Conservation (phyloP, 352 stramenopile species). For the Globisporangium rhizosaccharum region DNA sequence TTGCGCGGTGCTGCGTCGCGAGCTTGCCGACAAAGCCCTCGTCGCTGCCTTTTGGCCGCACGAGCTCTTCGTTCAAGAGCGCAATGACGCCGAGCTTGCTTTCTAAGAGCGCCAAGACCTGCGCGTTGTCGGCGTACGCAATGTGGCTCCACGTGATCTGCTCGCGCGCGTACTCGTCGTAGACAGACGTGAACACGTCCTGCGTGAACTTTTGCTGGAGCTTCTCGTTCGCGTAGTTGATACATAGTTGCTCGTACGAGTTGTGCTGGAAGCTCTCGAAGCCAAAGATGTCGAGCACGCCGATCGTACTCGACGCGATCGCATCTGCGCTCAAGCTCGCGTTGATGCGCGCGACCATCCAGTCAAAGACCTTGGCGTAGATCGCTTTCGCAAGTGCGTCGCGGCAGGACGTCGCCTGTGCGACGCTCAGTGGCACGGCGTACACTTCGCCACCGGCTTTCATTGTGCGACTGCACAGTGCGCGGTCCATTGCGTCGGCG, state of each 20-base stretch:
- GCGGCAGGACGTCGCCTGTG: conserved; percentile 72
- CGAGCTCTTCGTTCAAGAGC: conserved; percentile 85
- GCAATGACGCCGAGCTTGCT: conserved; percentile 67
- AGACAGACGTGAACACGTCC: conserved; percentile 81
- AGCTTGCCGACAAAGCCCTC: conserved; percentile 65
- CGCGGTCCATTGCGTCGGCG: conserved; percentile 40
- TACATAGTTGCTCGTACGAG: conserved; percentile 93
- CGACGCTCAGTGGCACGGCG: conserved; percentile 47
- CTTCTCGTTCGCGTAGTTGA: conserved; percentile 92
- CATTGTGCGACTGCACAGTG: conserved; percentile 66
- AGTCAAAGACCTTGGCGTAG: conserved; percentile 95
- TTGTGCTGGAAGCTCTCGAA: conserved; percentile 88
- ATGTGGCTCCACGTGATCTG: conserved; percentile 80
- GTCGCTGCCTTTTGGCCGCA: conserved; percentile 67
- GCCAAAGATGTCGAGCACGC: conserved; percentile 89
- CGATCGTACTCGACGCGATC: conserved; percentile 44
- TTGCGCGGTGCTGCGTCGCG: conserved; percentile 34
- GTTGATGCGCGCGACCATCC: conserved; percentile 91
- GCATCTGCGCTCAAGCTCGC: conserved; percentile 36
- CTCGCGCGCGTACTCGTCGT: conserved; percentile 61
- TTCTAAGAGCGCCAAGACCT: conserved; percentile 73
- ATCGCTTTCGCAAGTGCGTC: conserved; percentile 94
- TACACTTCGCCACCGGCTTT: conserved; percentile 65
- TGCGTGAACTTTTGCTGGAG: conserved; percentile 92
- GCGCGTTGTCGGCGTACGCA: conserved; percentile 73